A percentile compares a stretch with the other conserved stretches of the same genome.
Evolutionary conservation across 768 basidiomycete species (phyloP).

Genomic region (Mrakia blollopis): DNA sequence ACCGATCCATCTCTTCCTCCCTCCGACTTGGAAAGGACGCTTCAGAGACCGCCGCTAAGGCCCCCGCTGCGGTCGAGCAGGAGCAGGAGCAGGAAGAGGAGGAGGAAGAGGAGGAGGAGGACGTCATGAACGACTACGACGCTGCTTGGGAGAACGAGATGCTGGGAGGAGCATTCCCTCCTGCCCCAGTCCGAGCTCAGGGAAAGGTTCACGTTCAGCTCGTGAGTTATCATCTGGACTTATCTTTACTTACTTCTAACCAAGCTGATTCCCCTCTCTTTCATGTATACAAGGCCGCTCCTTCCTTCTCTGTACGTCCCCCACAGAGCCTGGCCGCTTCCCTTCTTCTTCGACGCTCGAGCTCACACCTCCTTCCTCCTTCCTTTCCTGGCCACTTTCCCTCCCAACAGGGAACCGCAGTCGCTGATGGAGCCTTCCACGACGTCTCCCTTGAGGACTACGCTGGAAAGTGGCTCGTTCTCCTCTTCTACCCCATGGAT

Average conservation of each 20-base stretch:
- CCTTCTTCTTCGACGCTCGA: not conserved
- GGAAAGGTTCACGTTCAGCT: conserved; percentile 19
- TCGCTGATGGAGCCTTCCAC: conserved; percentile 70
- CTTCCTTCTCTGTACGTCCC: conserved; percentile 9
- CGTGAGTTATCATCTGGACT: not conserved
- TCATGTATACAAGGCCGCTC: not conserved
- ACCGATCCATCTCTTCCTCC: not conserved
- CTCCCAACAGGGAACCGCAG: conserved; percentile 50
- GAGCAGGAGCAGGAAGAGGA: not conserved
- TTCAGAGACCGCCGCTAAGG: not conserved
- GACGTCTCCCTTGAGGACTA: conserved; percentile 66
- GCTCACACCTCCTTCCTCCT: not conserved
- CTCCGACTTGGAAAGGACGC: not conserved
- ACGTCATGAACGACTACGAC: not conserved
- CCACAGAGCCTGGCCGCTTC: too few species aligned
- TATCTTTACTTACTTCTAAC: not conserved
- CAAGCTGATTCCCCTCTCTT: not conserved
- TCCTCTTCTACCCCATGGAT: conserved; percentile 91
- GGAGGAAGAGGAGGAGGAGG: not conserved
- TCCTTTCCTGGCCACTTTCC: not conserved
- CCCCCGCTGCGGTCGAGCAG: not conserved
- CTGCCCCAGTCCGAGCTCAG: not conserved
- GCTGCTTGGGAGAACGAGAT: not conserved
- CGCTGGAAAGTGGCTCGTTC: conserved; percentile 65
- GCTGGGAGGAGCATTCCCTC: not conserved